These are phyloP conservation scores for Senecio squalidus DNA, from an alignment of 140 eudicot genomes.

Conservation along the genomic window DNA sequence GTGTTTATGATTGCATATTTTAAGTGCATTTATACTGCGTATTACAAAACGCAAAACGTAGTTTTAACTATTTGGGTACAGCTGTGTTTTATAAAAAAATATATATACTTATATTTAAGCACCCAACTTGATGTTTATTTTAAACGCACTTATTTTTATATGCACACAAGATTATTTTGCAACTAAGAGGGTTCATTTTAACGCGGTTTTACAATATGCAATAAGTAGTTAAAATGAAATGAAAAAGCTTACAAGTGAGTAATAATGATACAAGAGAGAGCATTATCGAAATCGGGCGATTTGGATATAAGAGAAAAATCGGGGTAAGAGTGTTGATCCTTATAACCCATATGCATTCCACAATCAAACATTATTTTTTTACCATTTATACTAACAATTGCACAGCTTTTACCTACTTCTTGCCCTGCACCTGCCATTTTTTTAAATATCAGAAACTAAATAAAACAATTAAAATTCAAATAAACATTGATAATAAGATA, in stretches of 20 bases:
- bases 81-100: too few species aligned
- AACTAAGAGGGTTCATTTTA: too few species aligned
- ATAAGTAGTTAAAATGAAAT: background rate
- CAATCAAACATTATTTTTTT: slow-evolving; percentile 89
- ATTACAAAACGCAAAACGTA: too few species aligned
- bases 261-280: slow-evolving; percentile 62
- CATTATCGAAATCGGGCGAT: slow-evolving; percentile 47
- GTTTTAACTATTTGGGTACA: too few species aligned
- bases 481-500: background rate
- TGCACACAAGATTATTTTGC: too few species aligned
- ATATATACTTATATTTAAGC: too few species aligned
- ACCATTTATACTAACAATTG: slow-evolving; percentile 64
- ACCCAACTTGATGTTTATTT: too few species aligned
- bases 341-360: slow-evolving; percentile 89
- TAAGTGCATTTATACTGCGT: background rate
- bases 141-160: too few species aligned
- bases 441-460: background rate
- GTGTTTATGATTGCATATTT: background rate
- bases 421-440: slow-evolving; percentile 76
- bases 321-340: slow-evolving; percentile 75
- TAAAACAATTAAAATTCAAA: background rate
- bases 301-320: slow-evolving; percentile 71
- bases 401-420: slow-evolving; percentile 97
- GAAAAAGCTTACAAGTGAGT: slow-evolving; percentile 57
- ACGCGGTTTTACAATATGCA: too few species aligned